Evolutionary conservation across 1,139 yeast genomes (phyloP), one percentile per base, ranked within the genome.

Genomic region (Sugiyamaella neomexicana): DNA sequence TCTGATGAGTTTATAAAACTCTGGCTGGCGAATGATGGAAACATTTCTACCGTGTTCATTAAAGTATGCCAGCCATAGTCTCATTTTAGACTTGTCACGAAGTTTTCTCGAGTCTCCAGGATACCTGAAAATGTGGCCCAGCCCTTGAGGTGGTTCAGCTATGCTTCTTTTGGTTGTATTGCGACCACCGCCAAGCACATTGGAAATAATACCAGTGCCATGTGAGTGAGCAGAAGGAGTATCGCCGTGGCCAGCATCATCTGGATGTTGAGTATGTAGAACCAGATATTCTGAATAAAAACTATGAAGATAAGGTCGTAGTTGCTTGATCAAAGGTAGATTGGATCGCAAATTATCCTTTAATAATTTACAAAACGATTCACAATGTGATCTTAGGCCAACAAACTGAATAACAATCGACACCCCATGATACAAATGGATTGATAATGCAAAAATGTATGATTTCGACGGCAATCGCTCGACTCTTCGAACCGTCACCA

Each of bases 51-150:
- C 99, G 65, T 90, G 86, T 17, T 81, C 80, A 55, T 85, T 77
- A 68, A 90, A 87, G 62, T 88, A 84, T 65, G 91, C 98, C 65
- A 88, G 89, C 99, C 99, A 95, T 52, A 91, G 75, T 62, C 93
- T 85, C 80, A 91, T 81, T 64, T 91, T 93, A 5, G 91, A 78
- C 66, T 89, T 86, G 68, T 93, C 98, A 54, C 88, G 80, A 43
- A 83, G 75, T 57, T 85, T 86, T 58, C 80, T 79, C 1, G 95
- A 81, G 67, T 89, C 89, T 0, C 99, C 99, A 0, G 99, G 99
- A 68, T 86, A 95, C 62, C 87, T 86, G 72, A 82, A 90, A 25
- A 73, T 73, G 64, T 86, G 80, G 0, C 98, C 99, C 42, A 91
- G 74, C 0, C 99, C 99, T 32, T 51, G 54, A 7, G 51, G 57